Conservation (phyloP, 2,329 filamentous ascomycete genomes). For the Salinomyces thailandicus region DNA sequence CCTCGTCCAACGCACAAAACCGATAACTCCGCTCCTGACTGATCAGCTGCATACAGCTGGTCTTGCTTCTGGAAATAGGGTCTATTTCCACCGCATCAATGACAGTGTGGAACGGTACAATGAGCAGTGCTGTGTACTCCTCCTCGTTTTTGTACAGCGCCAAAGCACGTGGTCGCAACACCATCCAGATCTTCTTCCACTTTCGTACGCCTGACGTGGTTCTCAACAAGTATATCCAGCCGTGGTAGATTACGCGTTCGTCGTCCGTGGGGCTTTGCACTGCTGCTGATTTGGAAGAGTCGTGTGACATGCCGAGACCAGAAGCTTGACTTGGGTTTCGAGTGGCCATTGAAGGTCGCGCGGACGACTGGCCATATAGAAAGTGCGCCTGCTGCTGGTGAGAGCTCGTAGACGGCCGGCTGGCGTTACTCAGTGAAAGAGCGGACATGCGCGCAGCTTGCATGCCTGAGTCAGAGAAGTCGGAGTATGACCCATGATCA, state of each 20-base stretch:
- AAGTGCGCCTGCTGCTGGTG: conserved; percentile 21
- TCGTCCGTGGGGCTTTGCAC: conserved; percentile 41
- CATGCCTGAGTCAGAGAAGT: conserved; percentile 51
- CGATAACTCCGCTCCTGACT: conserved; percentile 64
- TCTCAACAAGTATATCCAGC: conserved; percentile 75
- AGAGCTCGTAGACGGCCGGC: conserved; percentile 24
- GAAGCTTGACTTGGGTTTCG: conserved; percentile 56
- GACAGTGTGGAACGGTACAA: conserved; percentile 66
- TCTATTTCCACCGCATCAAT: conserved; percentile 91
- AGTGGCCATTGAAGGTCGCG: conserved; percentile 15
- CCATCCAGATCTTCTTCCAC: conserved; percentile 93
- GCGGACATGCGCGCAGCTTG: conserved; percentile 24
- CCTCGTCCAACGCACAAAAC: conserved; percentile 59
- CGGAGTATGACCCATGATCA: conserved; percentile 68
- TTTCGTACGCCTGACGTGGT: conserved; percentile 74
- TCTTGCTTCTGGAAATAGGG: conserved; percentile 72
- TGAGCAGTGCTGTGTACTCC: conserved; percentile 78
- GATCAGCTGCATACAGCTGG: conserved; percentile 83
- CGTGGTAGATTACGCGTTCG: conserved; percentile 88
- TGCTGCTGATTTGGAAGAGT: conserved; percentile 3
- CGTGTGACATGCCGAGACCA: conserved; percentile 29
- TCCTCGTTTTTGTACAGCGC: conserved; percentile 86
- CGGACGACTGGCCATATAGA: conserved; percentile 24
- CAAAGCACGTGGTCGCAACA: conserved; percentile 73
- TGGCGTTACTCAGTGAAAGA: conserved; percentile 22